phyloP scores from a whole-genome alignment of 2,329 filamentous ascomycete species.

The Apiospora marii region DNA sequence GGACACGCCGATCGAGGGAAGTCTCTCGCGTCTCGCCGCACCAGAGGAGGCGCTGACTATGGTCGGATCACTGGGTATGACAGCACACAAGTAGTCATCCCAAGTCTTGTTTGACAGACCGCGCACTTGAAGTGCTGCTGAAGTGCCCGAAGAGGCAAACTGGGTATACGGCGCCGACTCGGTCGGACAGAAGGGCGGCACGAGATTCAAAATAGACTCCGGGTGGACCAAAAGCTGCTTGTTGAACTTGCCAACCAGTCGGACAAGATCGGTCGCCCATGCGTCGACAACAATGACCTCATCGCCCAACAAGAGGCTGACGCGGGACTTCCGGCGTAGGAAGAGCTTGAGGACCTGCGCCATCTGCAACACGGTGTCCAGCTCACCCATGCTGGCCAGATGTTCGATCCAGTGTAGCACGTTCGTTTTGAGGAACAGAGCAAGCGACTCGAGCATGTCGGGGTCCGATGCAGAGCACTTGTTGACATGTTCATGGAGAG shows the following conservation, averaged over 20 bases:
- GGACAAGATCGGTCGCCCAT: slow-evolving; percentile 27
- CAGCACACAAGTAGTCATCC: slow-evolving; percentile 26
- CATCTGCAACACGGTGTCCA: slow-evolving; percentile 21
- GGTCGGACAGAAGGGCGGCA: slow-evolving; percentile 28
- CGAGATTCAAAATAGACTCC: slow-evolving; percentile 26
- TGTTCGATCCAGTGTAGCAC: slow-evolving; percentile 48
- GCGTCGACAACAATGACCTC: slow-evolving; percentile 25
- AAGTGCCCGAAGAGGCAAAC: not conserved
- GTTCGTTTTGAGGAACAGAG: slow-evolving; percentile 43
- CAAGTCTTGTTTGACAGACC: slow-evolving; percentile 23
- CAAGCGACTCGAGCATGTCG: slow-evolving; percentile 37
- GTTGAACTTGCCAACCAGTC: slow-evolving; percentile 27
- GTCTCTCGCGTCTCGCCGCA: not conserved
- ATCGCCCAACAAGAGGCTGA: slow-evolving; percentile 1
- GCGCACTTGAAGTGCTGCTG: not conserved
- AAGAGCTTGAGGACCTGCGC: slow-evolving; percentile 24
- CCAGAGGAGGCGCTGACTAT: not conserved
- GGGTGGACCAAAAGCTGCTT: slow-evolving; percentile 17
- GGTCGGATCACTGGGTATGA: not conserved
- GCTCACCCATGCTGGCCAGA: not conserved
- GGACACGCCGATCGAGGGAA: not conserved
- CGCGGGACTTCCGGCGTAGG: slow-evolving; percentile 21
- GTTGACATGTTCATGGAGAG: slow-evolving; percentile 46
- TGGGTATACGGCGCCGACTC: slow-evolving; percentile 24
- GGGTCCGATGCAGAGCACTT: slow-evolving; percentile 34